These are phyloP conservation scores for Ajuga chamaepitys DNA, from an alignment of 257 asterid species.

Conservation along the genomic window DNA sequence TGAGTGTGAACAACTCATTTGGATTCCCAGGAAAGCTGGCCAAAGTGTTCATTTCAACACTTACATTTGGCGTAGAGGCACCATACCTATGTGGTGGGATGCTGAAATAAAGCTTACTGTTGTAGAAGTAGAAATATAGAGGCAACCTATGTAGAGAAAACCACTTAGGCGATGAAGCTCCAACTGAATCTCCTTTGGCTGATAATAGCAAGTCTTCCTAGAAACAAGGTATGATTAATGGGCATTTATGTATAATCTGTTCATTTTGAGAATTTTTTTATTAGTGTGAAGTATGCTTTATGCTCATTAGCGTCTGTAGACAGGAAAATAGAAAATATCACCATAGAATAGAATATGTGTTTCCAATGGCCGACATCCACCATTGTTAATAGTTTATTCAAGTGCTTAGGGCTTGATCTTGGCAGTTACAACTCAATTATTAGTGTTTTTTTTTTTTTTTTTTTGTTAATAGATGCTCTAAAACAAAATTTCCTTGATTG, in stretches of 20 bases:
- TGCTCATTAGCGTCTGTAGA: slow-evolving; percentile 5
- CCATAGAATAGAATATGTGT: neutral
- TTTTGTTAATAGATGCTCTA: too few species aligned
- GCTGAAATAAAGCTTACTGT: too few species aligned
- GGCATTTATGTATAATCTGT: neutral
- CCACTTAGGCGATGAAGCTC: slow-evolving; percentile 32
- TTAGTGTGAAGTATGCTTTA: neutral
- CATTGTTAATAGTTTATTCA: neutral
- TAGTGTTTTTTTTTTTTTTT: too few species aligned
- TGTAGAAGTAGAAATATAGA: too few species aligned
- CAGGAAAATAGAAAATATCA: neutral
- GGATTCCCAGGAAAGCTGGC: slow-evolving; percentile 75
- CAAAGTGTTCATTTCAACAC: slow-evolving; percentile 87
- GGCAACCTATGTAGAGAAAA: slow-evolving; percentile 27
- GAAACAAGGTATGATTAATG: neutral
- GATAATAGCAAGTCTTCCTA: slow-evolving; percentile 12
- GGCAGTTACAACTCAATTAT: too few species aligned
- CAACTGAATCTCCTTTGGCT: slow-evolving; percentile 9
- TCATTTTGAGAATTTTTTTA: neutral
- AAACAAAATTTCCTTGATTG: too few species aligned
- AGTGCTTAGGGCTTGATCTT: too few species aligned
- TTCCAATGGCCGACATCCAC: neutral
- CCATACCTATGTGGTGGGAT: slow-evolving; percentile 94
- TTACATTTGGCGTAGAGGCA: slow-evolving; percentile 97
- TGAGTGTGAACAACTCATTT: slow-evolving; percentile 95